These are phyloP conservation scores for Aspergillus sp. DNA, from an alignment of 2,329 filamentous ascomycete species.

Conservation along the genomic window DNA sequence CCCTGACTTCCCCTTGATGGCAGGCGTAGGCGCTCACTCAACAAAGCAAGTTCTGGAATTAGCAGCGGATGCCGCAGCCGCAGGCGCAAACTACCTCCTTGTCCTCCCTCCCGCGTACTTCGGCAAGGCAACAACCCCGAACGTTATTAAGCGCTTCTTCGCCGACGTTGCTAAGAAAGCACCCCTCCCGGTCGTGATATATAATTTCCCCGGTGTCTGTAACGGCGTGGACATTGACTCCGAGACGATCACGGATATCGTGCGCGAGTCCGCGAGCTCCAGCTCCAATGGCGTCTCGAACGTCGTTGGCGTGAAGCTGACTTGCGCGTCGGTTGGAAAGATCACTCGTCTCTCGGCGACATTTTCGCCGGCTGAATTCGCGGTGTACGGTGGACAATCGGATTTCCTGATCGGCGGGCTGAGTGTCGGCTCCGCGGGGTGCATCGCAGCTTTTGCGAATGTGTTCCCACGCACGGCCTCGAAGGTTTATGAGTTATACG, in stretches of 20 bases:
- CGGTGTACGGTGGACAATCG: constrained; percentile 69
- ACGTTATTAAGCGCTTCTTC: constrained; percentile 61
- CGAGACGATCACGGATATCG: constrained; percentile 58
- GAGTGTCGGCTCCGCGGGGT: constrained; percentile 54
- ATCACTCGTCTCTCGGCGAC: constrained; percentile 56
- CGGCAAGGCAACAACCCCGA: constrained; percentile 59
- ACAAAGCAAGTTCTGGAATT: constrained; percentile 63
- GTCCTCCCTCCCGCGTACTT: constrained; percentile 66
- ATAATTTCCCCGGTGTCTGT: constrained; percentile 69
- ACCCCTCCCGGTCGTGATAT: constrained; percentile 61
- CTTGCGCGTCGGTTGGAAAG: constrained; percentile 63
- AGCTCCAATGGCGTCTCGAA: constrained; percentile 45
- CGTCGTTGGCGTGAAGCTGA: constrained; percentile 66
- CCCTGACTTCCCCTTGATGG: constrained; percentile 59
- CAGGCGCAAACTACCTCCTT: constrained; percentile 62
- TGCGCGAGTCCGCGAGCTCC: constrained; percentile 39
- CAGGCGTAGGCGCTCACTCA: constrained; percentile 64
- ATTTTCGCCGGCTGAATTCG: constrained; percentile 59
- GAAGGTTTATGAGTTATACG: constrained; percentile 62
- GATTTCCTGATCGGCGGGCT: constrained; percentile 65
- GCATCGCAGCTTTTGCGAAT: constrained; percentile 60
- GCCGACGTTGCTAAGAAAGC: constrained; percentile 54
- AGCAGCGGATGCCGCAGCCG: constrained; percentile 58
- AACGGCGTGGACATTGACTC: constrained; percentile 69
- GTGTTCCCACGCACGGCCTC: constrained; percentile 58